Evolutionary conservation across 495 filamentous ascomycete genomes (phyloP).

Genomic region (Daldinia childiae): DNA sequence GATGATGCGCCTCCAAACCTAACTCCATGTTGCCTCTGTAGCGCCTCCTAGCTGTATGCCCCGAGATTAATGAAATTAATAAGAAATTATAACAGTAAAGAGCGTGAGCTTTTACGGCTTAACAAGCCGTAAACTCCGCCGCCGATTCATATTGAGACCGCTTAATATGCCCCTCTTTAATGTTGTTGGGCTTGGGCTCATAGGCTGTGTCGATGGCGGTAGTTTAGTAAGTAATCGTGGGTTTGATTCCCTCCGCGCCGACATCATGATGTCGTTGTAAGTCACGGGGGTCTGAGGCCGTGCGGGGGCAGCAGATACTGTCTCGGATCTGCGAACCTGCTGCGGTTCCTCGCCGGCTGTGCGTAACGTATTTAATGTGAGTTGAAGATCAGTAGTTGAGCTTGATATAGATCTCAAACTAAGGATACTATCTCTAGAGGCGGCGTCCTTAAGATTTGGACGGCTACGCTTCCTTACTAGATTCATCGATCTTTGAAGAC

Average conservation of each 20-base stretch:
- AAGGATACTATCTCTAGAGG: slow-evolving; percentile 32
- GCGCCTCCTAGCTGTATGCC: slow-evolving; percentile 17
- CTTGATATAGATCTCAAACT: slow-evolving; percentile 27
- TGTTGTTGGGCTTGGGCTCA: slow-evolving; percentile 39
- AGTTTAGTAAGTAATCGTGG: slow-evolving; percentile 38
- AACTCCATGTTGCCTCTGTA: slow-evolving; percentile 28
- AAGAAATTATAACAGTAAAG: slow-evolving; percentile 9
- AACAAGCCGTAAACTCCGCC: slow-evolving; percentile 53
- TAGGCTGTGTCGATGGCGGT: slow-evolving; percentile 39
- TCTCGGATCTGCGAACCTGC: slow-evolving; percentile 23
- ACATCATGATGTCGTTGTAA: slow-evolving; percentile 51
- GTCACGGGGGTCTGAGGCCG: slow-evolving; percentile 50
- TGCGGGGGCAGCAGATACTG: slow-evolving; percentile 21
- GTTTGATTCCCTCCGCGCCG: slow-evolving; percentile 50
- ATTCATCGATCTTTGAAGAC: slow-evolving; percentile 56
- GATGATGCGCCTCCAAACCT: slow-evolving; percentile 22
- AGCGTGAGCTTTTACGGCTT: slow-evolving; percentile 21
- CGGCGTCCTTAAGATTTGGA: slow-evolving; percentile 49
- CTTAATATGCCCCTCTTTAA: slow-evolving; percentile 53
- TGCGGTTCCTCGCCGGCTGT: slow-evolving; percentile 23
- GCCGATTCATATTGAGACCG: slow-evolving; percentile 48
- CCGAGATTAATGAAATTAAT: slow-evolving; percentile 14
- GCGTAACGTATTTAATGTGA: slow-evolving; percentile 27
- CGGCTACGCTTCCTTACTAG: slow-evolving; percentile 58
- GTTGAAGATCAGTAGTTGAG: slow-evolving; percentile 37